These are phyloP conservation scores for Fusarium graminum DNA, from an alignment of 2,329 filamentous ascomycete genomes.

Conservation along the genomic window DNA sequence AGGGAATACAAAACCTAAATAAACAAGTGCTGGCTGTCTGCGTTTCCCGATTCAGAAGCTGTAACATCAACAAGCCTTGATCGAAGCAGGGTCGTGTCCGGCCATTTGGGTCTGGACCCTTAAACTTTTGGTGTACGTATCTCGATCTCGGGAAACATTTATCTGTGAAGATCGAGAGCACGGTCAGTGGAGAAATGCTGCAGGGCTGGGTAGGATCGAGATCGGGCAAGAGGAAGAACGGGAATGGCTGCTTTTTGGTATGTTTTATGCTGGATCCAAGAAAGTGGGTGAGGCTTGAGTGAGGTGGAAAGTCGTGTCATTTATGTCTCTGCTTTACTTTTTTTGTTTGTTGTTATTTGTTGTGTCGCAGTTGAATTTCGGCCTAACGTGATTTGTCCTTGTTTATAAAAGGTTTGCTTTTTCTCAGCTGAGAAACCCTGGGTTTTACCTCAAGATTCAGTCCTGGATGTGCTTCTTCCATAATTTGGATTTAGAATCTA, in stretches of 20 bases:
- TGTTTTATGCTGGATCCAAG: conserved; percentile 1
- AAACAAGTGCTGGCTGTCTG: neutral
- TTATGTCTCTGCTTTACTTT: conserved; percentile 9
- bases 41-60: conserved; percentile 24
- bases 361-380: neutral
- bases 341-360: neutral
- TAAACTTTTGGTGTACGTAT: conserved; percentile 6
- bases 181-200: conserved; percentile 10
- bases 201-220: conserved; percentile 15
- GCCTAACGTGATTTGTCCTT: neutral
- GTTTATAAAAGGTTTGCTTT: conserved; percentile 9
- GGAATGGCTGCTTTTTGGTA: conserved; percentile 3
- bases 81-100: conserved; percentile 9
- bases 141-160: conserved; percentile 27
- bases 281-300: neutral
- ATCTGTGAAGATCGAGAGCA: conserved; percentile 35
- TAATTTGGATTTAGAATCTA: too few species aligned
- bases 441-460: too few species aligned
- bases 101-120: conserved; percentile 31
- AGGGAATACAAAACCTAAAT: conserved; percentile 1
- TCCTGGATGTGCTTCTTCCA: too few species aligned
- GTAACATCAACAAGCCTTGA: conserved; percentile 8
- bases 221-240: conserved; percentile 9
- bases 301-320: conserved; percentile 18
- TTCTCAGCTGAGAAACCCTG: conserved; percentile 17